Evolutionary conservation across 2,329 filamentous ascomycete genomes (phyloP).

Genomic region (Cercospora janseana): DNA sequence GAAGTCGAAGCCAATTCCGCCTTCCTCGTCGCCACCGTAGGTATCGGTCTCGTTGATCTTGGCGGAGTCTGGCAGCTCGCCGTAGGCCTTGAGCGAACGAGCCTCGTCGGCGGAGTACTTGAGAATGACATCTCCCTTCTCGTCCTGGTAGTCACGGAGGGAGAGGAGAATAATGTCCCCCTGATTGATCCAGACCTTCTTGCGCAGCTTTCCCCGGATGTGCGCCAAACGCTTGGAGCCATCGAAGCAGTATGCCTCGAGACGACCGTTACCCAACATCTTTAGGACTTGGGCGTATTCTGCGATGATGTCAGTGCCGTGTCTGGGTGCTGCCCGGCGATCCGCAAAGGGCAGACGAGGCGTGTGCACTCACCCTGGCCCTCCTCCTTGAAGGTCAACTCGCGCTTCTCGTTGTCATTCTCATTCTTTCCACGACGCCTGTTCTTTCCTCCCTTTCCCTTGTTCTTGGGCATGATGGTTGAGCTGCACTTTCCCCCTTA

Average conservation of each 20-base stretch:
- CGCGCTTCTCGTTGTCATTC: constrained; percentile 98
- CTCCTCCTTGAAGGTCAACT: constrained; percentile 98
- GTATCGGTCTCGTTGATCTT: constrained; percentile 99
- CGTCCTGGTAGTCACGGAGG: constrained; percentile 88
- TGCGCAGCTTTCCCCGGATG: constrained; percentile 93
- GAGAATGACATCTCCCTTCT: constrained; percentile 89
- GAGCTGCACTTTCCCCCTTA: constrained; percentile 22
- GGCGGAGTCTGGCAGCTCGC: constrained; percentile 92
- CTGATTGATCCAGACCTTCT: constrained; percentile 99
- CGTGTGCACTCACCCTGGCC: constrained; percentile 70
- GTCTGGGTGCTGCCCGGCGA: neutral
- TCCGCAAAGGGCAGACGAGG: neutral
- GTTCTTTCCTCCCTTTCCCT: constrained; percentile 99
- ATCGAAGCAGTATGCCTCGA: constrained; percentile 94
- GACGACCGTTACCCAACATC: constrained; percentile 93
- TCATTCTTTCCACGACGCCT: constrained; percentile 81
- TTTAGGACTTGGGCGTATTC: constrained; percentile 86
- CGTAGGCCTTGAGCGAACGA: constrained; percentile 91
- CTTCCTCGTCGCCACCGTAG: constrained; percentile 84
- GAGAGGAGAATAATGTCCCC: constrained; percentile 89
- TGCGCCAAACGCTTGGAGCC: constrained; percentile 81
- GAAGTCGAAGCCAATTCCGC: constrained; percentile 97
- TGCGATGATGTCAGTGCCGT: constrained; percentile 32
- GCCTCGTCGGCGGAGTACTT: constrained; percentile 97
- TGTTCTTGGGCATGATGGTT: constrained; percentile 92